These are phyloP conservation scores for Artemisia tridentata DNA, from an alignment of 129 eudicot species.

Conservation along the genomic window DNA sequence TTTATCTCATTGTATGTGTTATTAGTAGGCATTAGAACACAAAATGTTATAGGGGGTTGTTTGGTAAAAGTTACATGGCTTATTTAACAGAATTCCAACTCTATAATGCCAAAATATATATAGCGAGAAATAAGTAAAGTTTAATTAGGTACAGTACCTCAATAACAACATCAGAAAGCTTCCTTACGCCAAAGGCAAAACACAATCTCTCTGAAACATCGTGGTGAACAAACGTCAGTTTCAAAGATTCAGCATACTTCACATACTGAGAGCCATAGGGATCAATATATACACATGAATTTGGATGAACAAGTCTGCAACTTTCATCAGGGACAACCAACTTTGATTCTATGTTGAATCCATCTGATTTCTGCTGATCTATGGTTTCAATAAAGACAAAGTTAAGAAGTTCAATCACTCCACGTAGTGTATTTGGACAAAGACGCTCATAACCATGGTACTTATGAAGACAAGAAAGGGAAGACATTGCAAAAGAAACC, in stretches of 20 bases:
- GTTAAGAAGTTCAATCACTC: constrained; percentile 55
- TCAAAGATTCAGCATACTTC: constrained; percentile 53
- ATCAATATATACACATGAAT: constrained; percentile 60
- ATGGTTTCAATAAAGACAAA: constrained; percentile 43
- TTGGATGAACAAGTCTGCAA: constrained; percentile 65
- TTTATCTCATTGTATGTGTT: no score
- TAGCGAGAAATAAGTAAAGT: not conserved
- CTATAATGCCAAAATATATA: not conserved
- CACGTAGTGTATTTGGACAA: constrained; percentile 71
- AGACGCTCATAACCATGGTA: constrained; percentile 68
- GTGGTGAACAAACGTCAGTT: constrained; percentile 59
- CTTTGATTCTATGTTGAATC: constrained; percentile 40
- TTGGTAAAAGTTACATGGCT: no score
- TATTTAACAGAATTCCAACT: no score
- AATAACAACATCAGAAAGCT: constrained; percentile 68
- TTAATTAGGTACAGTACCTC: constrained; percentile 48
- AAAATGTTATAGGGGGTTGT: no score
- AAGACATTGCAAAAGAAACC: constrained; percentile 45
- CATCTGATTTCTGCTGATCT: constrained; percentile 34
- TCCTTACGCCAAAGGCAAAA: constrained; percentile 46
- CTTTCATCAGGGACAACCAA: constrained; percentile 72
- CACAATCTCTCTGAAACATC: constrained; percentile 56
- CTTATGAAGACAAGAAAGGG: constrained; percentile 54
- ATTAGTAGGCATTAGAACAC: no score
- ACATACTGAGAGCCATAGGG: constrained; percentile 59